phyloP scores from a whole-genome alignment of 495 filamentous ascomycete genomes.

The Hypoxylon fragiforme region DNA sequence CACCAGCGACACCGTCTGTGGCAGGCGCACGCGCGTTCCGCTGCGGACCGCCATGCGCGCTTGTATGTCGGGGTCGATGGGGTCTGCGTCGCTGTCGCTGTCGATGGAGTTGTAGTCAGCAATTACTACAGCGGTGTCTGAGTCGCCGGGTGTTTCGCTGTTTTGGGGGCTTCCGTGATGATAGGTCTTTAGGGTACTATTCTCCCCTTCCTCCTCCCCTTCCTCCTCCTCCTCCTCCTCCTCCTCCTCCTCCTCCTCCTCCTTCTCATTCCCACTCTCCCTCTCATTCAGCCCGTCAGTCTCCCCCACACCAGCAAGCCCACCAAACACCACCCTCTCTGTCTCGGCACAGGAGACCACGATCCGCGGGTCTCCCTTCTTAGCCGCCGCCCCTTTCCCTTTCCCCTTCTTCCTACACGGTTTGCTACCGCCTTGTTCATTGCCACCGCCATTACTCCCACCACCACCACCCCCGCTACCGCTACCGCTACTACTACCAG shows the following conservation, averaged over 20 bases:
- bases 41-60: conserved; percentile 23
- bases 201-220: too few species aligned
- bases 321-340: conserved; percentile 41
- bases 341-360: conserved; percentile 32
- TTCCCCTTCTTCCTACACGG: conserved; percentile 2
- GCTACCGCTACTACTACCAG: too few species aligned
- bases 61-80: conserved; percentile 4
- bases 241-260: background rate
- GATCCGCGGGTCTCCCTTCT: conserved; percentile 27
- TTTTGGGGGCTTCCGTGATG: too few species aligned
- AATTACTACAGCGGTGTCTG: conserved; percentile 4
- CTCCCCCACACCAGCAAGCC: conserved; percentile 34
- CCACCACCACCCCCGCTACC: background rate
- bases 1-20: conserved; percentile 44
- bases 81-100: conserved; percentile 1
- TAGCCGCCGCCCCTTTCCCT: background rate
- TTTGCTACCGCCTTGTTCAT: background rate
- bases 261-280: too few species aligned
- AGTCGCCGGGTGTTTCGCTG: background rate
- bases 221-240: background rate
- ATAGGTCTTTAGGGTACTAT: too few species aligned
- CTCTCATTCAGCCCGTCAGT: too few species aligned
- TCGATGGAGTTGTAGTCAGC: too few species aligned
- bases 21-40: conserved; percentile 38
- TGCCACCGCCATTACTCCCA: background rate